phyloP scores from a whole-genome alignment of 2,329 filamentous ascomycete species.

The Elsinoe fawcettii region DNA sequence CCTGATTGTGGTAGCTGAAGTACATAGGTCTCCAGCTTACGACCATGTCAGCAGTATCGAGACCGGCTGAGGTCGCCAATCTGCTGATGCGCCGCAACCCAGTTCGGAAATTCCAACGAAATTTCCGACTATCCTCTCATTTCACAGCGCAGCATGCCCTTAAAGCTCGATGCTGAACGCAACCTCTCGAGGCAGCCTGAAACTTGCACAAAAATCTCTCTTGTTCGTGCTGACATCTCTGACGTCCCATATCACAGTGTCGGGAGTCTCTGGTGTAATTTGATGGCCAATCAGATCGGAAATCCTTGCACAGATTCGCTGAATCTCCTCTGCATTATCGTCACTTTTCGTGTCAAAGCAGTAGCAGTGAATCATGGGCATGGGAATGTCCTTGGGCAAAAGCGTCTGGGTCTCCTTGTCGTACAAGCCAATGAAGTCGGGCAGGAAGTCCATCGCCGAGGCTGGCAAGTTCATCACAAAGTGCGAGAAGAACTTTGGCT shows the following conservation, averaged over 20 bases:
- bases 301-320: constrained; percentile 59
- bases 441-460: constrained; percentile 75
- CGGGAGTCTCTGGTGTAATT: constrained; percentile 51
- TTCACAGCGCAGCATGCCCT: background rate
- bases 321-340: constrained; percentile 54
- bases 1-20: no score
- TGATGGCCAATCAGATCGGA: constrained; percentile 52
- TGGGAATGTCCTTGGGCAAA: constrained; percentile 28
- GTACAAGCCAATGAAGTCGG: constrained; percentile 72
- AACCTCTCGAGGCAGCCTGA: constrained; percentile 72
- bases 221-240: constrained; percentile 88
- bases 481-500: constrained; percentile 75
- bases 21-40: no score
- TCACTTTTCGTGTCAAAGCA: constrained; percentile 83
- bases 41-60: no score
- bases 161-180: constrained; percentile 53
- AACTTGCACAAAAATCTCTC: constrained; percentile 93
- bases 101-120: no score
- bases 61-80: no score
- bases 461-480: constrained; percentile 98
- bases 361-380: constrained; percentile 88
- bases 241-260: constrained; percentile 55
- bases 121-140: no score
- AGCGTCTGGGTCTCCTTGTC: constrained; percentile 27
- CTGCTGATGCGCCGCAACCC: no score